These are phyloP conservation scores for Acmispon strigosus DNA, from an alignment of 306 rosid genomes.

Conservation along the genomic window DNA sequence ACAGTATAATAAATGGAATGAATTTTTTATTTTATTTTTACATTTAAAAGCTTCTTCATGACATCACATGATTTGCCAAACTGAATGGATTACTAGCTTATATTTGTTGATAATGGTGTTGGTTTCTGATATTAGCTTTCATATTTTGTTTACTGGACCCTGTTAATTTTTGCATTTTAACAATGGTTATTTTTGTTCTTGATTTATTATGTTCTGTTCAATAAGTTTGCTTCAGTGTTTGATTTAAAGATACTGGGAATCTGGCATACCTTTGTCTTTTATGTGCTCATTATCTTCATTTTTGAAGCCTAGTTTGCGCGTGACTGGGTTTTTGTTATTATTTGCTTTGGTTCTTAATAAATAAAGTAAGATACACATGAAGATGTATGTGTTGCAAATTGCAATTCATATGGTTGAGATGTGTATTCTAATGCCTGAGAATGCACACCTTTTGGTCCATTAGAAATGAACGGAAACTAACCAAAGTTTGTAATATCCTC, in stretches of 20 bases:
- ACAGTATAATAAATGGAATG: background rate
- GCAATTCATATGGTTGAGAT: background rate
- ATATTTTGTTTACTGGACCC: background rate
- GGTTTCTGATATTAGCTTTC: background rate
- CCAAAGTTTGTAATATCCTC: background rate
- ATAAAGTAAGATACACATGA: background rate
- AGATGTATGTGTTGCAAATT: background rate
- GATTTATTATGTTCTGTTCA: background rate
- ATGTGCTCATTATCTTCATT: background rate
- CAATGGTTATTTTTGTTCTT: background rate
- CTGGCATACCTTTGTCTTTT: background rate
- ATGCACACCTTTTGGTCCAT: background rate
- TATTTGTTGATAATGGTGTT: background rate
- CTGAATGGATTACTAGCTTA: background rate
- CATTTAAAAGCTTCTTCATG: background rate
- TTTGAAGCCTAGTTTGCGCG: background rate
- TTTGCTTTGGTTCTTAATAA: background rate
- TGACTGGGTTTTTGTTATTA: background rate
- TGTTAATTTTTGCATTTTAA: background rate
- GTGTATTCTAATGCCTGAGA: background rate
- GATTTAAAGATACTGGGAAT: background rate
- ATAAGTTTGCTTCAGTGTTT: background rate
- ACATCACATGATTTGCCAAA: background rate
- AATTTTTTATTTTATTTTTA: background rate
- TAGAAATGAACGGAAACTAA: background rate